phyloP scores from a whole-genome alignment of 768 basidiomycete species.

The Tylopilus plumbeoviolaceoides region DNA sequence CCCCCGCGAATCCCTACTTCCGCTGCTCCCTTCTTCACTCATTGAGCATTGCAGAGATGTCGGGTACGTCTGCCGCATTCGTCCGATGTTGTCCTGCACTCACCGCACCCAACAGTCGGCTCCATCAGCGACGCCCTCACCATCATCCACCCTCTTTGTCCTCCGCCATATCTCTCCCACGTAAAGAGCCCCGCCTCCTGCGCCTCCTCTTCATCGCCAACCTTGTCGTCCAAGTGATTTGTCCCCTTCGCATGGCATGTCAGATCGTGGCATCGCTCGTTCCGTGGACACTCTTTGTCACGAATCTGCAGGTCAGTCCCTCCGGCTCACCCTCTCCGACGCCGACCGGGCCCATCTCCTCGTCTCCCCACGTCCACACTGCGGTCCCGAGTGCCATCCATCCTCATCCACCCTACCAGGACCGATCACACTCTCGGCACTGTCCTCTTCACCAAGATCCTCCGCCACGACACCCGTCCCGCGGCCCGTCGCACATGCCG shows the following conservation, averaged over 20 bases:
- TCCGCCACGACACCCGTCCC: conserved; percentile 50
- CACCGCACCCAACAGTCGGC: neutral
- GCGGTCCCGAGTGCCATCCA: too few species aligned
- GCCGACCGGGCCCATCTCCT: conserved; percentile 26
- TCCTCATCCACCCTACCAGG: neutral
- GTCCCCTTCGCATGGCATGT: neutral
- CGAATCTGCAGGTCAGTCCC: conserved; percentile 7
- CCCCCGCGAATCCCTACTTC: neutral
- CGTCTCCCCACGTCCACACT: conserved; percentile 6
- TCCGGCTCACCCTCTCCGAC: conserved; percentile 14
- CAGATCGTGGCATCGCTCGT: neutral
- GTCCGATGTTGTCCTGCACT: too few species aligned
- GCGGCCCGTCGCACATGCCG: conserved; percentile 44
- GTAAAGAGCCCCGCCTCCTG: conserved; percentile 6
- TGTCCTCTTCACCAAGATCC: conserved; percentile 43
- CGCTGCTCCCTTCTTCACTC: neutral
- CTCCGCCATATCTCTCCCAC: conserved; percentile 3
- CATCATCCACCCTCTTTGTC: conserved; percentile 3
- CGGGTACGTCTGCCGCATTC: neutral
- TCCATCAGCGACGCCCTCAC: neutral
- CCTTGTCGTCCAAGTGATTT: neutral
- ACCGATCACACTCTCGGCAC: conserved; percentile 31
- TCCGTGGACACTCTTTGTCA: neutral
- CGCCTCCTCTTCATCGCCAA: conserved; percentile 7
- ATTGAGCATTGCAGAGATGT: conserved; percentile 1